phyloP scores from a whole-genome alignment of 768 basidiomycete species.

The Russula virescens region DNA sequence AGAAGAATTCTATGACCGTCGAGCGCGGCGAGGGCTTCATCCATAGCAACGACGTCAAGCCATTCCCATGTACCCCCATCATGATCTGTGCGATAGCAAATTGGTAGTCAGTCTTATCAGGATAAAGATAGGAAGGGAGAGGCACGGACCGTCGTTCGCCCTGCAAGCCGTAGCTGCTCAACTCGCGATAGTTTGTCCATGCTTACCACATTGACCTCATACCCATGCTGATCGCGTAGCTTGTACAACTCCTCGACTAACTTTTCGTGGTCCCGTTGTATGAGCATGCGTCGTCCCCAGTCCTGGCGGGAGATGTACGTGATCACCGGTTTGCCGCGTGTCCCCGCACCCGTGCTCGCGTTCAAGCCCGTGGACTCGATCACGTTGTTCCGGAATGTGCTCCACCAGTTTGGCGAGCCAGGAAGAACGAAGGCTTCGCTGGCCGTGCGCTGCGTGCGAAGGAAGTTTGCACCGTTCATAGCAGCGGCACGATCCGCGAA shows the following conservation, averaged over 20 bases:
- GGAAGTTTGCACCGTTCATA: constrained; percentile 62
- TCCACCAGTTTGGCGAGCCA: constrained; percentile 82
- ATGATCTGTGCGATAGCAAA: constrained; percentile 59
- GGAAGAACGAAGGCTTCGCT: constrained; percentile 68
- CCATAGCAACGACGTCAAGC: constrained; percentile 83
- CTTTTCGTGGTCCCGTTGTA: constrained; percentile 66
- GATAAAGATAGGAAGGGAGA: neutral
- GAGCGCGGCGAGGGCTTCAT: constrained; percentile 80
- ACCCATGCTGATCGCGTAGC: constrained; percentile 64
- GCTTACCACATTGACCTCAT: constrained; percentile 82
- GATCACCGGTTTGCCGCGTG: constrained; percentile 61
- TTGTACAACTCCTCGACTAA: constrained; percentile 70
- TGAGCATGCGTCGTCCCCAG: constrained; percentile 83
- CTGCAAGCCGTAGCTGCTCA: constrained; percentile 78
- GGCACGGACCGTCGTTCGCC: constrained; percentile 70
- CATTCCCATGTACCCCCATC: constrained; percentile 94
- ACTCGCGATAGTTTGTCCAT: constrained; percentile 75
- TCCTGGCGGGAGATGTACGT: constrained; percentile 88
- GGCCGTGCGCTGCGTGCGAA: constrained; percentile 69
- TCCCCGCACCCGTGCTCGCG: constrained; percentile 36
- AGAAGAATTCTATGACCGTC: constrained; percentile 93
- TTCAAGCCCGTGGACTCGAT: constrained; percentile 61
- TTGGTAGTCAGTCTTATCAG: neutral
- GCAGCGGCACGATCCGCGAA: constrained; percentile 83
- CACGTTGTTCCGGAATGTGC: constrained; percentile 64